Percentiles rank a stretch among this genome's conserved stretches.
phyloP scores from a whole-genome alignment of 2,329 filamentous ascomycete species.

The Phymatotrichopsis omnivora region DNA sequence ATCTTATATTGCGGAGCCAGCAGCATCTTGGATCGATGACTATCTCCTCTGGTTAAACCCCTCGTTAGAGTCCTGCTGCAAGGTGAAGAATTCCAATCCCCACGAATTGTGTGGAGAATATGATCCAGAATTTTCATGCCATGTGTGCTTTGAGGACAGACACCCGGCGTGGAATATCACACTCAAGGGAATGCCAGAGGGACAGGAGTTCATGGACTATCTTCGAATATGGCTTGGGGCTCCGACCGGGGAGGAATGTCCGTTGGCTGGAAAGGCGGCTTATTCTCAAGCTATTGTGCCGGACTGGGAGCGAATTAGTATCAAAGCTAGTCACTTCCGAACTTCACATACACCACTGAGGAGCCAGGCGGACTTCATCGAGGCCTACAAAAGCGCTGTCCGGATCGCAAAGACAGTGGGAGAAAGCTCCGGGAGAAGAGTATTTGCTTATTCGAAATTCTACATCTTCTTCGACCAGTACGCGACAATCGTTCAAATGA shows the following conservation, averaged over 20 bases:
- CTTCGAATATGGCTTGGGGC: constrained; percentile 70
- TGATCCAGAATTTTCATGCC: constrained; percentile 48
- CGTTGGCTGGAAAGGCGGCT: constrained; percentile 75
- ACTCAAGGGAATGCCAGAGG: constrained; percentile 82
- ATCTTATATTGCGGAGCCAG: constrained; percentile 77
- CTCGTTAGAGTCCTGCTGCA: constrained; percentile 53
- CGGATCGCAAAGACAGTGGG: constrained; percentile 73
- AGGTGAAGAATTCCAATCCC: constrained; percentile 44
- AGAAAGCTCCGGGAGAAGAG: constrained; percentile 59
- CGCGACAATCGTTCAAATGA: constrained; percentile 68
- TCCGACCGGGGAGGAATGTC: constrained; percentile 73
- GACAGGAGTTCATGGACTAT: constrained; percentile 81
- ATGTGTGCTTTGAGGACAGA: constrained; percentile 69
- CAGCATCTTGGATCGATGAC: constrained; percentile 94
- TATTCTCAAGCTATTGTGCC: constrained; percentile 79
- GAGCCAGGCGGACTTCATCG: constrained; percentile 86
- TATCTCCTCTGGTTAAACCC: constrained; percentile 97
- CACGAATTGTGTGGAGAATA: constrained; percentile 26
- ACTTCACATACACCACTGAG: constrained; percentile 78
- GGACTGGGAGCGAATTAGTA: constrained; percentile 53
- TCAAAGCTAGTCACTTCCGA: constrained; percentile 82
- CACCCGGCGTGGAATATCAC: constrained; percentile 81
- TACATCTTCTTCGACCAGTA: constrained; percentile 99
- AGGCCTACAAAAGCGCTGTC: constrained; percentile 76
- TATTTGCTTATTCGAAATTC: constrained; percentile 95